phyloP scores from a whole-genome alignment of 1,284 basidiomycete species.

The Ustilago xerochloae region DNA sequence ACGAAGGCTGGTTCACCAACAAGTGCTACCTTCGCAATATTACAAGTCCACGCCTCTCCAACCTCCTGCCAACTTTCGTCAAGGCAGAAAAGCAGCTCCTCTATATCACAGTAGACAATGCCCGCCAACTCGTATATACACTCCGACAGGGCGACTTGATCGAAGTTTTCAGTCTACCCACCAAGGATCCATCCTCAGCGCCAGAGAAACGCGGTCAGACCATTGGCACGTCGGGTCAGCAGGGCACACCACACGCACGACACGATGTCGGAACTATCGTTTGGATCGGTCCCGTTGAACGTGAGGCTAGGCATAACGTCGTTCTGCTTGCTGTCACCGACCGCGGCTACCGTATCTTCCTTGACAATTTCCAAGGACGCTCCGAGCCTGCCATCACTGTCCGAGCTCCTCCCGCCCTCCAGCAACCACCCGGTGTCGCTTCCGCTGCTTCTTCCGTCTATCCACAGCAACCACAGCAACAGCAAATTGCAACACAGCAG shows the following conservation, averaged over 20 bases:
- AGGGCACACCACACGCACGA: slow-evolving; percentile 60
- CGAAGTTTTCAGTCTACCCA: slow-evolving; percentile 60
- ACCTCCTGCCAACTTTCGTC: slow-evolving; percentile 64
- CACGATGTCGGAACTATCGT: slow-evolving; percentile 58
- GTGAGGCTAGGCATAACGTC: slow-evolving; percentile 47
- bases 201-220: slow-evolving; percentile 59
- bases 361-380: slow-evolving; percentile 61
- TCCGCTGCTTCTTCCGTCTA: slow-evolving; percentile 11
- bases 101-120: slow-evolving; percentile 57
- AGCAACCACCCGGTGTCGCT: slow-evolving; percentile 43
- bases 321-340: slow-evolving; percentile 64
- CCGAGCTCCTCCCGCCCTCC: slow-evolving; percentile 43
- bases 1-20: slow-evolving; percentile 92
- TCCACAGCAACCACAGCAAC: slow-evolving; percentile 20
- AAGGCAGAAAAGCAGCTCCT: slow-evolving; percentile 73
- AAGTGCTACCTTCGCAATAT: slow-evolving; percentile 79
- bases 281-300: slow-evolving; percentile 57
- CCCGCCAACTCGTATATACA: slow-evolving; percentile 60
- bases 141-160: slow-evolving; percentile 62
- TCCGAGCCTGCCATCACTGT: slow-evolving; percentile 49
- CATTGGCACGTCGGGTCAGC: slow-evolving; percentile 60
- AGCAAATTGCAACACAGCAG: slow-evolving; percentile 14
- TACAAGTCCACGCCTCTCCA: slow-evolving; percentile 69
- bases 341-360: slow-evolving; percentile 64
- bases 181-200: slow-evolving; percentile 52